Conservation (phyloP, 2,329 filamentous ascomycete genomes). For the Penicillium sp. region DNA sequence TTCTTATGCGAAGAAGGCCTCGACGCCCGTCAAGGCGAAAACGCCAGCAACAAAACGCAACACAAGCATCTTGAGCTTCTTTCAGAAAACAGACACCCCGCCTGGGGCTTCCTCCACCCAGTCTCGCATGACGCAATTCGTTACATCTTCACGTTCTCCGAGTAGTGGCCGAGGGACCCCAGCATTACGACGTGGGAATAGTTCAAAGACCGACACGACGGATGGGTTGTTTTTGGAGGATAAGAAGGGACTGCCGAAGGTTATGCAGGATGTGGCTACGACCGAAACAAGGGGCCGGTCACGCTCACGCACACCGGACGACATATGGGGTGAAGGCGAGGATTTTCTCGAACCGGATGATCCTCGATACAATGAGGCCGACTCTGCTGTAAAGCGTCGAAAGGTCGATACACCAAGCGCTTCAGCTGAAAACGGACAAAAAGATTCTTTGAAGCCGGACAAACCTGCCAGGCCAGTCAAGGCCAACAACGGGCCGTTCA, state of each 20-base stretch:
- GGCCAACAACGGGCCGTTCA: conserved; percentile 35
- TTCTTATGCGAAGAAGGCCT: conserved; percentile 18
- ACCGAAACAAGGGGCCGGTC: conserved; percentile 5
- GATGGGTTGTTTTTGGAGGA: conserved; percentile 36
- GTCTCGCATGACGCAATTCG: conserved; percentile 50
- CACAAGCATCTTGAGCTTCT: conserved; percentile 66
- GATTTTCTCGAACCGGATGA: conserved; percentile 11
- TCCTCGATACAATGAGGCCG: conserved; percentile 31
- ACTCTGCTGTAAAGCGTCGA: conserved; percentile 29
- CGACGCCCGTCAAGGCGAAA: conserved; percentile 16
- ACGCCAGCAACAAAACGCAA: conserved; percentile 39
- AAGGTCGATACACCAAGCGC: conserved; percentile 23
- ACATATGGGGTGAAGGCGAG: conserved; percentile 31
- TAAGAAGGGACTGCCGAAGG: conserved; percentile 16
- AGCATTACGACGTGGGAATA: conserved; percentile 9
- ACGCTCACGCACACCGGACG: conserved; percentile 30
- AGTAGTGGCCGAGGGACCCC: conserved; percentile 26
- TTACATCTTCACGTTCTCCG: conserved; percentile 23
- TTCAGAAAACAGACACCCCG: conserved; percentile 60
- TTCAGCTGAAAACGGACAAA: background rate
- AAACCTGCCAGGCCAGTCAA: conserved; percentile 5
- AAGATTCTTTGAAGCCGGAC: conserved; percentile 1
- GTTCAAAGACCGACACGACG: conserved; percentile 8
- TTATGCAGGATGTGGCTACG: conserved; percentile 1
- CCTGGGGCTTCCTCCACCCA: conserved; percentile 46